Percentiles rank a stretch among this genome's conserved stretches.
These are phyloP conservation scores for Curvularia sp. DNA, from an alignment of 2,329 filamentous ascomycete genomes.

Conservation along the genomic window DNA sequence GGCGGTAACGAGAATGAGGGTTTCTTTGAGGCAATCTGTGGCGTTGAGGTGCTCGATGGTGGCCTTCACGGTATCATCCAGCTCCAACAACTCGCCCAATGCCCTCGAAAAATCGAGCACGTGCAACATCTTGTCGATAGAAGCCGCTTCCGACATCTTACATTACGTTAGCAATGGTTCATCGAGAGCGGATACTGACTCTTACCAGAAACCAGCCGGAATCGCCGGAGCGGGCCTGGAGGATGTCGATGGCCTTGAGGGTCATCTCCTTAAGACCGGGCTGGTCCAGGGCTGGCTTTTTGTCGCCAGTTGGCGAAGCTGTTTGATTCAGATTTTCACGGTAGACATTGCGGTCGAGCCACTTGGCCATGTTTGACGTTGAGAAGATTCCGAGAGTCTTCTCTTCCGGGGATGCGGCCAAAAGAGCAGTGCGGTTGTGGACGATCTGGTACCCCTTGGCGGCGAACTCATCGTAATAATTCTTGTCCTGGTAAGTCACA, in stretches of 20 bases:
- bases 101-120: too few relatives aligned
- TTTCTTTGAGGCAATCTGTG: constrained; percentile 73
- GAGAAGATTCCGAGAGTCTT: constrained; percentile 81
- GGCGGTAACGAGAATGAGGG: constrained; percentile 80
- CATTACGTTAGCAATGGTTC: too few relatives aligned
- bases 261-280: constrained; percentile 91
- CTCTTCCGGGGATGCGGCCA: constrained; percentile 63
- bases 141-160: constrained; percentile 81
- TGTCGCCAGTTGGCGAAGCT: constrained; percentile 73
- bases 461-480: constrained; percentile 75
- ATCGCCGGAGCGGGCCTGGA: constrained; percentile 69
- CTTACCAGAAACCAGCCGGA: constrained; percentile 85
- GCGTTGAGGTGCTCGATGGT: constrained; percentile 73
- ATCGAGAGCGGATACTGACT: too few relatives aligned
- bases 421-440: constrained; percentile 75
- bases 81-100: constrained; percentile 82
- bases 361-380: constrained; percentile 77
- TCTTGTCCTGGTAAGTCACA: constrained; percentile 70
- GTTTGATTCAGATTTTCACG: constrained; percentile 71
- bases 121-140: too few relatives aligned
- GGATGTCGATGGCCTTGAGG: constrained; percentile 81
- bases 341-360: constrained; percentile 86
- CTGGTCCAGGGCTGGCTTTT: constrained; percentile 72
- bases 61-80: constrained; percentile 82
- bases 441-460: constrained; percentile 75